Conservation (phyloP, 2,329 filamentous ascomycete species). For the Pezicula rhizophila region DNA sequence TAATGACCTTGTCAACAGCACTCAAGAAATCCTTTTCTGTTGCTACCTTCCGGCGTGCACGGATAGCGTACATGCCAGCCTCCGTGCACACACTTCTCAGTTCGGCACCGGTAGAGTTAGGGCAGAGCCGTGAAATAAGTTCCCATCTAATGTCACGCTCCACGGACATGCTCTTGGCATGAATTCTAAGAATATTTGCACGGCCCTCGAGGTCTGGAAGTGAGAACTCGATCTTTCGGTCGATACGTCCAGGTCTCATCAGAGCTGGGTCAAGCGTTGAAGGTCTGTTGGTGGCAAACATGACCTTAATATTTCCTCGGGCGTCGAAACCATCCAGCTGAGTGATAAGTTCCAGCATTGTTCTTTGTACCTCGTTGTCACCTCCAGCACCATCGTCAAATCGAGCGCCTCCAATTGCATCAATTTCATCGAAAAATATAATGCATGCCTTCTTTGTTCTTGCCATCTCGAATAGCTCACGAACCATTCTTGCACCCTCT, state of each 20-base stretch:
- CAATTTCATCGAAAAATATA: conserved; percentile 99
- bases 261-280: conserved; percentile 94
- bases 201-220: conserved; percentile 94
- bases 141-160: conserved; percentile 99
- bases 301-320: conserved; percentile 97
- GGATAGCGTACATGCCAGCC: conserved; percentile 97
- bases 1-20: conserved; percentile 98
- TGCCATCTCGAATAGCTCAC: conserved; percentile 98
- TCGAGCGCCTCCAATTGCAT: conserved; percentile 89
- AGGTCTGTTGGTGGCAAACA: conserved; percentile 97
- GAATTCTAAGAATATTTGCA: conserved; percentile 95
- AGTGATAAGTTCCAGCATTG: conserved; percentile 96
- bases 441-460: conserved; percentile 99
- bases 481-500: conserved; percentile 96
- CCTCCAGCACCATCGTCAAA: conserved; percentile 96
- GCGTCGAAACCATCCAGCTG: conserved; percentile 96
- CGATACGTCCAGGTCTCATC: conserved; percentile 95
- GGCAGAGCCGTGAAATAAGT: conserved; percentile 92
- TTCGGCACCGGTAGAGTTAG: conserved; percentile 95
- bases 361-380: conserved; percentile 96
- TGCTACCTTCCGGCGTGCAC: conserved; percentile 90
- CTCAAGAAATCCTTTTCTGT: conserved; percentile 98
- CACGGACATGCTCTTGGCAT: conserved; percentile 99
- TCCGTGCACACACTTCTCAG: conserved; percentile 95
- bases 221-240: conserved; percentile 98